Conservation (phyloP, 768 basidiomycete species). For the Auricularia sp. region DNA sequence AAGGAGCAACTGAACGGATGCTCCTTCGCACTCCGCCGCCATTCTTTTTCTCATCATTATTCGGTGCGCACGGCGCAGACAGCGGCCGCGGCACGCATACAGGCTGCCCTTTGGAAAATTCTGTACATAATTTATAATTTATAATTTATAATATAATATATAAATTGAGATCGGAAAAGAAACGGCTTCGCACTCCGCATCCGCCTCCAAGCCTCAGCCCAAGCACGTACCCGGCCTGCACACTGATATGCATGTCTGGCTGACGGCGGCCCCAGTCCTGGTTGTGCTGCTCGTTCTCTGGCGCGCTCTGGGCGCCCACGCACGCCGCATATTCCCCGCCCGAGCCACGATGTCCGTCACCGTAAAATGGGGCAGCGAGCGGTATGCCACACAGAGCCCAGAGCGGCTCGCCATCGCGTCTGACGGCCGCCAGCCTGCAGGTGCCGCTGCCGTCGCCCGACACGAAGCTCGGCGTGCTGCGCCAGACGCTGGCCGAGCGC, state of each 20-base stretch:
- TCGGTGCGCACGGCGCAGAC: too few relatives aligned
- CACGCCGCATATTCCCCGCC: conserved; percentile 14
- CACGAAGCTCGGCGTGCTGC: conserved; percentile 49
- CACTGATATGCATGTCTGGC: too few relatives aligned
- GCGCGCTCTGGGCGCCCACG: conserved; percentile 17
- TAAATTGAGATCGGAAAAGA: too few relatives aligned
- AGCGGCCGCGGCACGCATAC: too few relatives aligned
- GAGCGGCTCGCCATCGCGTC: neutral
- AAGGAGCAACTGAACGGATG: neutral
- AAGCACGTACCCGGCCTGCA: too few relatives aligned
- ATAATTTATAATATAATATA: too few relatives aligned
- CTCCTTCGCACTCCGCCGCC: conserved; percentile 4
- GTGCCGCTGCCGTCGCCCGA: conserved; percentile 47
- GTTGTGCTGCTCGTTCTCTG: conserved; percentile 23
- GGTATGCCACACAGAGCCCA: neutral
- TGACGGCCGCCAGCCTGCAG: conserved; percentile 29
- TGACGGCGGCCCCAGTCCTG: conserved; percentile 10
- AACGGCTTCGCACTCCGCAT: too few relatives aligned
- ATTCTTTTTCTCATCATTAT: neutral
- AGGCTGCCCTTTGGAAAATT: too few relatives aligned
- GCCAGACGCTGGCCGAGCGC: conserved; percentile 55
- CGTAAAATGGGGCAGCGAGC: conserved; percentile 33
- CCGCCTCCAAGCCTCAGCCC: too few relatives aligned
- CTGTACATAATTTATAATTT: too few relatives aligned
- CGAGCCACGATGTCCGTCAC: conserved; percentile 24